Evolutionary conservation across 495 filamentous ascomycete genomes (phyloP).

Genomic region (Tuber indicum): DNA sequence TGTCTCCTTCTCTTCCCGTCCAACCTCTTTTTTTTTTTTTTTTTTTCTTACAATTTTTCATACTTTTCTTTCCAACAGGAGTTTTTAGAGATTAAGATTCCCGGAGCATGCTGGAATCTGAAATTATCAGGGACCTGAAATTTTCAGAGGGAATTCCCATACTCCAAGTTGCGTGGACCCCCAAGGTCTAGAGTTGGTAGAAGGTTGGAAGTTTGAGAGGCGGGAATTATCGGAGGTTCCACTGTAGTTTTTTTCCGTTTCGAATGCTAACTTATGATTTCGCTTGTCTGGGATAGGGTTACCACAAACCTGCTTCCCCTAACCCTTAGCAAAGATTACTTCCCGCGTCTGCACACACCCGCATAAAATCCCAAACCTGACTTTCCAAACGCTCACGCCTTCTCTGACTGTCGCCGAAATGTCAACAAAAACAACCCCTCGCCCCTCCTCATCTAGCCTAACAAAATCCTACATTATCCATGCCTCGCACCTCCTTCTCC

Average conservation of each 20-base stretch:
- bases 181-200: no score
- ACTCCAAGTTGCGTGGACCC: no score
- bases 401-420: not conserved
- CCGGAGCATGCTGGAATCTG: no score
- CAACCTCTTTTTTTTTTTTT: no score
- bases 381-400: not conserved
- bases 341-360: not conserved
- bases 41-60: no score
- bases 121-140: no score
- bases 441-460: not conserved
- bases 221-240: no score
- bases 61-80: no score
- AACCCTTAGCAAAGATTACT: not conserved
- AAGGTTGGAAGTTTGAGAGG: no score
- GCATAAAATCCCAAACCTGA: not conserved
- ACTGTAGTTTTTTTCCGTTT: not conserved
- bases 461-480: not conserved
- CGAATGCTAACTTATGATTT: not conserved
- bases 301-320: not conserved
- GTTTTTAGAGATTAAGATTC: no score
- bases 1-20: no score
- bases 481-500: not conserved
- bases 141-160: no score
- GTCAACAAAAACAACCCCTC: not conserved
- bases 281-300: not conserved